These are phyloP conservation scores for Didymella pomorum DNA, from an alignment of 2,329 filamentous ascomycete genomes.

Conservation along the genomic window DNA sequence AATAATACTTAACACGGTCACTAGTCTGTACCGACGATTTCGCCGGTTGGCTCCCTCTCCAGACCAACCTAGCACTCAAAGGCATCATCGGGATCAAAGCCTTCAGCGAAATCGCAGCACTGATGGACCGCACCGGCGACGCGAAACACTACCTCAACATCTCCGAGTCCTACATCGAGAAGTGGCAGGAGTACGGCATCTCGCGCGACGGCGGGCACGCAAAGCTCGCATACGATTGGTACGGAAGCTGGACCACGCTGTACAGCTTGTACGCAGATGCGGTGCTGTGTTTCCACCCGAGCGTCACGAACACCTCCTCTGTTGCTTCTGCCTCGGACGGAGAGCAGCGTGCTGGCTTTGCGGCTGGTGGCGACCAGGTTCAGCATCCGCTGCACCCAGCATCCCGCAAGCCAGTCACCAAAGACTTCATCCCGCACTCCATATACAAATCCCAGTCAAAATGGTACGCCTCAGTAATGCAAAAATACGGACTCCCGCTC, in stretches of 20 bases:
- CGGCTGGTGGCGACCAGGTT: conserved; percentile 11
- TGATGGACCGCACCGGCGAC: conserved; percentile 66
- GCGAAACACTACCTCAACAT: conserved; percentile 69
- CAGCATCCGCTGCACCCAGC: conserved; percentile 34
- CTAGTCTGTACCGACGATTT: conserved; percentile 83
- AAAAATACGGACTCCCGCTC: conserved; percentile 82
- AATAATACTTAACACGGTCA: neutral
- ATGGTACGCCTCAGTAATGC: conserved; percentile 81
- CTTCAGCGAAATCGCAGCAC: conserved; percentile 73
- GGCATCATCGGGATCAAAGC: conserved; percentile 83
- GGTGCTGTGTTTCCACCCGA: conserved; percentile 79
- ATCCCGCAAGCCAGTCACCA: conserved; percentile 42
- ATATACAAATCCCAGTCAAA: conserved; percentile 81
- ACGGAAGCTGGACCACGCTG: conserved; percentile 82
- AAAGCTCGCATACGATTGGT: conserved; percentile 81
- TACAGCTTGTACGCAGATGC: conserved; percentile 87
- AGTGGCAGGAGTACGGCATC: conserved; percentile 76
- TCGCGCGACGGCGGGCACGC: conserved; percentile 74
- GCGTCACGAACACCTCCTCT: conserved; percentile 46
- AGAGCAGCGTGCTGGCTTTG: neutral
- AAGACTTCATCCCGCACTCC: conserved; percentile 70
- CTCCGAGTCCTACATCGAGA: conserved; percentile 70
- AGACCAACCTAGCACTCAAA: conserved; percentile 84
- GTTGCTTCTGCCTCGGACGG: no score
- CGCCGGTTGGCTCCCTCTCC: conserved; percentile 77